Evolutionary conservation across 2,329 filamentous ascomycete species (phyloP), one percentile per base, ranked within the genome.

Genomic region (Stenocarpella maydis): DNA sequence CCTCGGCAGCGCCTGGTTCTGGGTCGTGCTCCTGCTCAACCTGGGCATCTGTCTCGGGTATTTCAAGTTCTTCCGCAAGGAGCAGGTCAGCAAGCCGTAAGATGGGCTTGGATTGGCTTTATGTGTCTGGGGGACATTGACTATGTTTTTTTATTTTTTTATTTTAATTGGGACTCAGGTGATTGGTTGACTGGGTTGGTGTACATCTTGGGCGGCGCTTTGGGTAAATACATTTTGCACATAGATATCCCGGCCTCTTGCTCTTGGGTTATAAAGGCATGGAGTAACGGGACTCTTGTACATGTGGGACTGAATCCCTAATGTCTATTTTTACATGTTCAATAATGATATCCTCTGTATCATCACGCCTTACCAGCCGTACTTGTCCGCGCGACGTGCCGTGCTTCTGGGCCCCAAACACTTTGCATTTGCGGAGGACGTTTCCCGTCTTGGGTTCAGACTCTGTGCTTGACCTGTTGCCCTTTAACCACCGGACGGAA

Each of bases 11-110:
- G 78, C 81, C 8, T 86, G 85, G 83, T 90, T 91, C 77, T 90
- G 88, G 88, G 79, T 90, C 70, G 85, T 83, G 53, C 75, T 91
- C 39, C 67, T 83, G 17, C 80, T 85, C 68, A 88, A 91, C 75
- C 76, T 89, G 61, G 76, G 82, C 43, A 83, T 91, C 69, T 89
- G 84, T 74, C 81, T 85, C 76, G 84, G 85, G 64, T 88, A 83
- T 74, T 82, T 86, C 73, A 79, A 78, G 68, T 87, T 83, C 76
- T 87, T 87, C 78, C 78, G 85, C 66, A 71, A 71, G 67, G 70
- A 71, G 26, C 70, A 71, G 64, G 70, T 71, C 19, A 71, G 70
- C 21, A 71, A 71, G 64, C 70, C 70, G 41, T 71, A 69, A 65
- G 53, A 65, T 31, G 67, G 60, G 60, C 50, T 69, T 55, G 34